Base-by-base conservation (phyloP, 2,329 filamentous ascomycete species). In the Penicillium sp. region DNA sequence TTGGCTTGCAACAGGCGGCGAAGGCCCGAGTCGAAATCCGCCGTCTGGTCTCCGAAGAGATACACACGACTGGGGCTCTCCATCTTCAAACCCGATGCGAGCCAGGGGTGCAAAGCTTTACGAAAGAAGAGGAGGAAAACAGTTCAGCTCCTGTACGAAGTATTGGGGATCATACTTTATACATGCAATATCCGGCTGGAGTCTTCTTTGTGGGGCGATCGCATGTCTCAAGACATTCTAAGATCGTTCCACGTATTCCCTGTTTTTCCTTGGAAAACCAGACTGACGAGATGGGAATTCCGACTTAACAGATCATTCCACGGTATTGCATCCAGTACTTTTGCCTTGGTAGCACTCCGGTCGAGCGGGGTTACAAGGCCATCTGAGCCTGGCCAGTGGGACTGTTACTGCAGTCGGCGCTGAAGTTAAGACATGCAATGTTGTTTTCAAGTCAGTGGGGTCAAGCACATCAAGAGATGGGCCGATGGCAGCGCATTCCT, bases 11-110 rank as follows among this genome's bases (percentile, higher is more conserved):
- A 66, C 49, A 81, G 71, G 59, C 76, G 76, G 55, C 74, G 76
- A 62, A 82, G 76, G 56, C 78, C 76, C 53, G 75, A 70, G 63
- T 79, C 74, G 61, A 78, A 79, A 65, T 80, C 77, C 61, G 73
- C 73, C 60, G 79, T 82, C 69, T 81, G 79, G 65, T 82, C 80
- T 71, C 80, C 80, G 68, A 82, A 81, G 72, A 82, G 75, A 73
- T 80, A 80, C 66, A 80, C 73, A 53, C 68, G 70, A 64, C 67
- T 72, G 61, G 66, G 64, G 56, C 63, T 68, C 64, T 70, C 70
- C 75, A 77, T 77, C 47, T 24, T 73, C 63, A 63, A 56, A 37
- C 63, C 63, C 26, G 22, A 49, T 63, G 28, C 33, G 45, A 61
- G 56, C 37, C 51, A 59, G 35, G 49, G 53, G 37, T 62, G 33